Conservation (phyloP, 2,329 filamentous ascomycete species). For the Neonectria sp. region DNA sequence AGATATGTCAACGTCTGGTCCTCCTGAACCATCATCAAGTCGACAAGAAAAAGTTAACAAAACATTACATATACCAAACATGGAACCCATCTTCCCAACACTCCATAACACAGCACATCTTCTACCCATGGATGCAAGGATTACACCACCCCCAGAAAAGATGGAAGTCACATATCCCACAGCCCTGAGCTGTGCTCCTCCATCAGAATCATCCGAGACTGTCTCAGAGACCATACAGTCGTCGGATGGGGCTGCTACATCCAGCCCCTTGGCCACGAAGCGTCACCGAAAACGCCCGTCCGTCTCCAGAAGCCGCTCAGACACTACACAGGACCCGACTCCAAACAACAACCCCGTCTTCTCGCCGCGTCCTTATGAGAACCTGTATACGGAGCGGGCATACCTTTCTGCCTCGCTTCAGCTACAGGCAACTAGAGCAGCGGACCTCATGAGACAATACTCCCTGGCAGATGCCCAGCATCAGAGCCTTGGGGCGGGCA, state of each 20-base stretch:
- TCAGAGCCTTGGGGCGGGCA: conserved; percentile 39
- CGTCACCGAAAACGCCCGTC: conserved; percentile 35
- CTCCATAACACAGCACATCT: conserved; percentile 27
- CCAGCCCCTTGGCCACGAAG: conserved; percentile 9
- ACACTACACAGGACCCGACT: conserved; percentile 21
- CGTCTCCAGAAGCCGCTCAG: conserved; percentile 15
- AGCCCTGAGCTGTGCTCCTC: conserved; percentile 17
- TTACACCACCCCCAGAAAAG: conserved; percentile 38
- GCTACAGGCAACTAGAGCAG: conserved; percentile 55
- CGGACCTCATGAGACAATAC: conserved; percentile 58
- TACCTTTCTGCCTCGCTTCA: conserved; percentile 62
- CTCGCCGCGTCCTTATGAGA: conserved; percentile 57
- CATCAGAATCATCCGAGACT: conserved; percentile 27
- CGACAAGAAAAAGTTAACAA: conserved; percentile 7
- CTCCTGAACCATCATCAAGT: conserved; percentile 11
- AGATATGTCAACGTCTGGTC: conserved; percentile 17
- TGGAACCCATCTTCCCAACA: conserved; percentile 32
- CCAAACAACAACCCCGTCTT: conserved; percentile 45
- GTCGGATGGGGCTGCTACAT: conserved; percentile 2
- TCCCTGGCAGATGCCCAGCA: conserved; percentile 54
- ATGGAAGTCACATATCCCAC: conserved; percentile 27
- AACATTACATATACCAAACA: conserved; percentile 22
- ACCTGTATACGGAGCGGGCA: conserved; percentile 61
- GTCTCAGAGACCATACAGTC: conserved; percentile 26
- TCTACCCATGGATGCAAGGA: conserved; percentile 39